Percentiles rank a stretch among this genome's conserved stretches.
Evolutionary conservation across 176 grass and related monocot species (phyloP).

Genomic region (Triticum urartu): DNA sequence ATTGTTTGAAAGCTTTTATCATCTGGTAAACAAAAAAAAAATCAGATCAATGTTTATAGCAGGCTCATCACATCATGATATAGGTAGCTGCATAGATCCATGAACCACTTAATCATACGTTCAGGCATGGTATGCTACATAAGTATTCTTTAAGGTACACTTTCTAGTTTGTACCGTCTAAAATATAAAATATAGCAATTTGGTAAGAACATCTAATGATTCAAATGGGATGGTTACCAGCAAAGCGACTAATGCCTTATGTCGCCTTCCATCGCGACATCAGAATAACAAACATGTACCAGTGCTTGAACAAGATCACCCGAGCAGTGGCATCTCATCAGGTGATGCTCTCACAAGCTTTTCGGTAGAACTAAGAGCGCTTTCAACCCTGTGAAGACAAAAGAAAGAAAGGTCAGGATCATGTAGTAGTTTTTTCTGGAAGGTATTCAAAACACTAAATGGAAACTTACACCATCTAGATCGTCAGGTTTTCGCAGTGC

Average conservation of each 20-base stretch:
- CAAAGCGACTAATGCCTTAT: constrained; percentile 82
- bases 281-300: constrained; percentile 86
- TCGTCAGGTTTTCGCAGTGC: constrained; percentile 91
- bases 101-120: too few species aligned
- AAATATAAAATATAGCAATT: constrained; percentile 58
- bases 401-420: constrained; percentile 21
- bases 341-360: constrained; percentile 86
- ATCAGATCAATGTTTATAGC: too few species aligned
- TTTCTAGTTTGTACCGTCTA: too few species aligned
- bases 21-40: too few species aligned
- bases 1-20: neutral
- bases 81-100: too few species aligned
- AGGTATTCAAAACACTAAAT: neutral
- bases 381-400: constrained; percentile 71
- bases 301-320: constrained; percentile 80
- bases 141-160: too few species aligned
- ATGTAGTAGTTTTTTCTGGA: constrained; percentile 8
- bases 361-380: constrained; percentile 66
- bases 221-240: constrained; percentile 84
- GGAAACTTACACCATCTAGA: constrained; percentile 80
- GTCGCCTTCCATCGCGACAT: constrained; percentile 71
- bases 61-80: too few species aligned
- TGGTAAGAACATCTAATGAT: constrained; percentile 75
- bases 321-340: constrained; percentile 80
- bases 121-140: too few species aligned